Conservation (phyloP, 495 filamentous ascomycete species). For the Xylaria castorea region DNA sequence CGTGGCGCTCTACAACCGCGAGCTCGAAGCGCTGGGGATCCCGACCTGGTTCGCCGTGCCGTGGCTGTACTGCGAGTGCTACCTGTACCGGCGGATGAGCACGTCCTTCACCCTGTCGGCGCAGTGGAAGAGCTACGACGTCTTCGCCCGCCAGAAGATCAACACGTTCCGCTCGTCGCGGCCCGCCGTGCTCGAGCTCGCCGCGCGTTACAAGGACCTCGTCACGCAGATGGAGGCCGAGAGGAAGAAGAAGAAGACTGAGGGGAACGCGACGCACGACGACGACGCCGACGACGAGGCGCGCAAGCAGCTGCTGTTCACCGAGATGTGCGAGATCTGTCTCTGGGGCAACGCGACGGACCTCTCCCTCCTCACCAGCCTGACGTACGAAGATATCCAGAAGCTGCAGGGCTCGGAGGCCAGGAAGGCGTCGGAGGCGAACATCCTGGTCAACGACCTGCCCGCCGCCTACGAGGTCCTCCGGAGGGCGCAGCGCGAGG, state of each 20-base stretch:
- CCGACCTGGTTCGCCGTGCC: slow-evolving; percentile 82
- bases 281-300: slow-evolving; percentile 67
- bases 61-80: slow-evolving; percentile 95
- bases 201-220: slow-evolving; percentile 70
- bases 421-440: slow-evolving; percentile 81
- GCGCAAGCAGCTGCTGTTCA: slow-evolving; percentile 76
- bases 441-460: slow-evolving; percentile 88
- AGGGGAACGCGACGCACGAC: slow-evolving; percentile 50
- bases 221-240: slow-evolving; percentile 59
- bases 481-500: slow-evolving; percentile 67
- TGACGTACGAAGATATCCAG: slow-evolving; percentile 95
- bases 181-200: slow-evolving; percentile 88
- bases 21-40: slow-evolving; percentile 75
- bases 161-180: slow-evolving; percentile 92
- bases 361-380: slow-evolving; percentile 84
- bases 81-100: slow-evolving; percentile 86
- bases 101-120: slow-evolving; percentile 77
- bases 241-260: slow-evolving; percentile 3
- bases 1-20: slow-evolving; percentile 82
- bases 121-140: slow-evolving; percentile 91
- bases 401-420: slow-evolving; percentile 90
- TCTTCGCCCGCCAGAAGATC: slow-evolving; percentile 91
- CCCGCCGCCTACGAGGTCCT: slow-evolving; percentile 73
- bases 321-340: slow-evolving; percentile 95
- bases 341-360: slow-evolving; percentile 99